Evolutionary conservation across 1,284 basidiomycete species (phyloP).

Genomic region (Ganoderma lingzhi): DNA sequence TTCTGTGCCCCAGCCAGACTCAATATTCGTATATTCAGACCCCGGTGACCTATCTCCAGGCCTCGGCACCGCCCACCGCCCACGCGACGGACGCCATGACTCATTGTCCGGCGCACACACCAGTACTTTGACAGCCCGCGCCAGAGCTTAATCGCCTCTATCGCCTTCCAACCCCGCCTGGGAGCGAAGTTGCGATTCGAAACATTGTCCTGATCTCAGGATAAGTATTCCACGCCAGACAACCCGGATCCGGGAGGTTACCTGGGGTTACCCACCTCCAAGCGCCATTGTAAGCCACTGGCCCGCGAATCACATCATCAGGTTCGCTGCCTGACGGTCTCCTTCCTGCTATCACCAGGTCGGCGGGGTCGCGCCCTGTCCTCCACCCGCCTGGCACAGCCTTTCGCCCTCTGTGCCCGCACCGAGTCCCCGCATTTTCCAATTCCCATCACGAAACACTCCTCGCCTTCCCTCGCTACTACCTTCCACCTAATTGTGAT

Average conservation of each 20-base stretch:
- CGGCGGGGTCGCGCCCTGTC: slow-evolving; percentile 18
- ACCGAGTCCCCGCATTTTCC: slow-evolving; percentile 23
- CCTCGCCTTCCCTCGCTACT: slow-evolving; percentile 24
- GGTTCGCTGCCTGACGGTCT: slow-evolving; percentile 29
- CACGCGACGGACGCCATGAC: slow-evolving; percentile 9
- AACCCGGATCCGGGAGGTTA: slow-evolving; percentile 6
- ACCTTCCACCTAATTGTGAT: slow-evolving; percentile 32
- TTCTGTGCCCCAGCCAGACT: background rate
- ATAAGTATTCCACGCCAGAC: slow-evolving; percentile 1
- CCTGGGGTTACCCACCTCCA: background rate
- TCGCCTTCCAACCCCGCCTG: slow-evolving; percentile 25
- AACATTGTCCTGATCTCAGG: slow-evolving; percentile 1
- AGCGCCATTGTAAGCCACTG: slow-evolving; percentile 6
- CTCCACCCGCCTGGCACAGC: slow-evolving; percentile 26
- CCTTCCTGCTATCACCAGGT: slow-evolving; percentile 22
- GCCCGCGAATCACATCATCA: slow-evolving; percentile 33
- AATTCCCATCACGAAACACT: slow-evolving; percentile 17
- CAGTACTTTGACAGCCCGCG: slow-evolving; percentile 30
- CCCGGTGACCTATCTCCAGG: background rate
- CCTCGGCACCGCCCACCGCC: slow-evolving; percentile 12
- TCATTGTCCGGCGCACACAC: slow-evolving; percentile 15
- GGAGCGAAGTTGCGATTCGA: slow-evolving; percentile 20
- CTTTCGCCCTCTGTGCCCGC: slow-evolving; percentile 13
- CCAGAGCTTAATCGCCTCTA: slow-evolving; percentile 28
- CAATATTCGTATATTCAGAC: background rate